Base-by-base conservation (phyloP, 345 rosid genomes). In the Populus ilicifolia region DNA sequence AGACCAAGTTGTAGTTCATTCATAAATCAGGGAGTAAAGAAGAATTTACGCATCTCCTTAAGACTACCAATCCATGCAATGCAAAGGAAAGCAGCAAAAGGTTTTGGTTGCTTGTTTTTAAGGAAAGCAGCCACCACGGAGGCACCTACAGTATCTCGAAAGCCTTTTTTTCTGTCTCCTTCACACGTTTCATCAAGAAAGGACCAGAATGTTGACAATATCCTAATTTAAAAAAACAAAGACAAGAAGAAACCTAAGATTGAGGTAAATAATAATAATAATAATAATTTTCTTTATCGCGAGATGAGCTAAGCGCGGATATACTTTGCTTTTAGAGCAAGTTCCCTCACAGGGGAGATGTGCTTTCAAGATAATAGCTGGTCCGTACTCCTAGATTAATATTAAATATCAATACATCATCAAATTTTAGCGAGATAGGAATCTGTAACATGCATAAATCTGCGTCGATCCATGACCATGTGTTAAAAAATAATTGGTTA, bases 151-250 rank as follows among this genome's bases (percentile, higher is more conserved):
- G 79, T 10, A 1, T 74, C 80, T 35, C 64, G 33, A 67, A 71
- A 70, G 68, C 62, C 7, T 43, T n/a, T 33, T 0, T 66, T 6
- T 17, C 44, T 54, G 64, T 23, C 44, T 30, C 33, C 67, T 50
- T 3, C 62, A 38, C 80, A 52, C 68, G 73, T 52, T 72, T 78
- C 81, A 79, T 77, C 70, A 46, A 18, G 39, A 59, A n/a, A 54
- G 36, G 79, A 84, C 75, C 61, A 70, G 38, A 80, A 76, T 71
- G 81, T 82, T 72, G 85, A 77, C 83, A 63, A 76, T n/a, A 33
- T 67, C 10, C 6, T 6, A 43, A 3, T 5, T 46, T 13, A 33
- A 33, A 33, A 33, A 4, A 30, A 30, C 25, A n/a, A 46, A 30
- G 23, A 6, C n/a, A 4, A 12, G 61, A 16, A 54, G 13, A 17